A percentile compares a stretch with the other conserved stretches of the same genome.
Conservation (phyloP, 208 protist species). For the Crithidia acanthocephali region DNA sequence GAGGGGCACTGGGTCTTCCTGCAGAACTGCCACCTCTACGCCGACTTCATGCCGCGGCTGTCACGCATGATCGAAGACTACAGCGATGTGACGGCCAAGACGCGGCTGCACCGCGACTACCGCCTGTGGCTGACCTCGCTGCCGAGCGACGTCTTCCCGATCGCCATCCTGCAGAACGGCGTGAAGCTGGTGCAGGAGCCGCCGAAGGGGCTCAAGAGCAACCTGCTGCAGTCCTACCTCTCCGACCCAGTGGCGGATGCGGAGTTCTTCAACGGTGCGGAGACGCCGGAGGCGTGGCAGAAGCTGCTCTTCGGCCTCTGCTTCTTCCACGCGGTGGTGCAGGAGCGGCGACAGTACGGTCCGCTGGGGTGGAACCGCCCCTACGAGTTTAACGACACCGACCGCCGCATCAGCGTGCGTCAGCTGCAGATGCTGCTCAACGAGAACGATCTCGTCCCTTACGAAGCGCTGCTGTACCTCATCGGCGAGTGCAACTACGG, state of each 20-base stretch:
- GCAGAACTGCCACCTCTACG: slow-evolving; percentile 96
- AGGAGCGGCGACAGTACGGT: slow-evolving; percentile 96
- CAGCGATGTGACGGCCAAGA: slow-evolving; percentile 85
- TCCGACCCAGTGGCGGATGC: slow-evolving; percentile 87
- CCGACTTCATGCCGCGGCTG: slow-evolving; percentile 95
- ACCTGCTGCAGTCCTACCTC: slow-evolving; percentile 95
- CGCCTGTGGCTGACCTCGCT: slow-evolving; percentile 98
- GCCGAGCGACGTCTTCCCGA: slow-evolving; percentile 97
- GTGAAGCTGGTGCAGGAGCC: slow-evolving; percentile 99
- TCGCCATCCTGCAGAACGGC: slow-evolving; percentile 97
- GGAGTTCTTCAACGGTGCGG: slow-evolving; percentile 85
- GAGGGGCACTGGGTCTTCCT: slow-evolving; percentile 95
- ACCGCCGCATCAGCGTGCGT: slow-evolving; percentile 95
- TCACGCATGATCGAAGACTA: slow-evolving; percentile 94
- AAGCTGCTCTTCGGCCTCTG: slow-evolving; percentile 95
- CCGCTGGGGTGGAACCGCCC: slow-evolving; percentile 97
- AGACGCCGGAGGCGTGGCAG: slow-evolving; percentile 85
- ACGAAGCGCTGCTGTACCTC: slow-evolving; percentile 95
- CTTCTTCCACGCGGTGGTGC: slow-evolving; percentile 97
- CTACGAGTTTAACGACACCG: slow-evolving; percentile 98
- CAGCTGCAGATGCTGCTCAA: slow-evolving; percentile 97
- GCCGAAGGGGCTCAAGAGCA: slow-evolving; percentile 96
- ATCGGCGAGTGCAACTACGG: slow-evolving; percentile 95
- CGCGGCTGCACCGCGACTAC: slow-evolving; percentile 95
- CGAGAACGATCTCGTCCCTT: slow-evolving; percentile 91